These are phyloP conservation scores for Xylariales sp. DNA, from an alignment of 2,329 filamentous ascomycete genomes.

Conservation along the genomic window DNA sequence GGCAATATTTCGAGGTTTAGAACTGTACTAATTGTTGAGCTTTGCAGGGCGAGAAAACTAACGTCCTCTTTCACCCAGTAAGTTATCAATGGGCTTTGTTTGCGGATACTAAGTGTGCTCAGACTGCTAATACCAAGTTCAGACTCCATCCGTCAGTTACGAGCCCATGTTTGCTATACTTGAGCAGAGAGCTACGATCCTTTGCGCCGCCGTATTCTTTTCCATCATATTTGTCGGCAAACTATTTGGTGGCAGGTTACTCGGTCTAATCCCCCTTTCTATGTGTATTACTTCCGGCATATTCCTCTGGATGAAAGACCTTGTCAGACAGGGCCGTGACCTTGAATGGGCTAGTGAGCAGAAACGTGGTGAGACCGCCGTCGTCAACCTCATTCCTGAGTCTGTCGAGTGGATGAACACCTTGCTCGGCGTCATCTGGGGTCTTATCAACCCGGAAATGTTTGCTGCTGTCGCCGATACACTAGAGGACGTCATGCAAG, in stretches of 20 bases:
- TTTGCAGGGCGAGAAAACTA: conserved; percentile 77
- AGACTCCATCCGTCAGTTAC: conserved; percentile 79
- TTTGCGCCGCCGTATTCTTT: conserved; percentile 68
- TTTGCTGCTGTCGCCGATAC: conserved; percentile 90
- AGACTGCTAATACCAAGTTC: neutral
- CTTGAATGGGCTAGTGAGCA: conserved; percentile 87
- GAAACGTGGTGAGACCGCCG: conserved; percentile 77
- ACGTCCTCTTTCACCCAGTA: conserved; percentile 82
- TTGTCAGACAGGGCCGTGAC: conserved; percentile 76
- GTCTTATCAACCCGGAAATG: conserved; percentile 91
- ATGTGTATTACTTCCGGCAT: conserved; percentile 71
- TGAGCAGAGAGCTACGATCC: conserved; percentile 67
- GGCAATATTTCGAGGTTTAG: neutral
- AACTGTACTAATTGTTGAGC: neutral
- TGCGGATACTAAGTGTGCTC: neutral
- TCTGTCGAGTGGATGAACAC: conserved; percentile 97
- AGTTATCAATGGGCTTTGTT: too few species aligned
- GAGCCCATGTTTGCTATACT: conserved; percentile 79
- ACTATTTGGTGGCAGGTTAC: conserved; percentile 71
- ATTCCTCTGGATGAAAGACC: conserved; percentile 85
- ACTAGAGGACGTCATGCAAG: conserved; percentile 54
- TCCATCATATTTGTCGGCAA: conserved; percentile 74
- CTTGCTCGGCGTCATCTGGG: conserved; percentile 79
- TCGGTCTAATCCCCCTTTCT: conserved; percentile 71
- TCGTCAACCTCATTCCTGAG: conserved; percentile 84